Evolutionary conservation across 2,329 filamentous ascomycete genomes (phyloP).

Genomic region (Aspergillus uvarum): DNA sequence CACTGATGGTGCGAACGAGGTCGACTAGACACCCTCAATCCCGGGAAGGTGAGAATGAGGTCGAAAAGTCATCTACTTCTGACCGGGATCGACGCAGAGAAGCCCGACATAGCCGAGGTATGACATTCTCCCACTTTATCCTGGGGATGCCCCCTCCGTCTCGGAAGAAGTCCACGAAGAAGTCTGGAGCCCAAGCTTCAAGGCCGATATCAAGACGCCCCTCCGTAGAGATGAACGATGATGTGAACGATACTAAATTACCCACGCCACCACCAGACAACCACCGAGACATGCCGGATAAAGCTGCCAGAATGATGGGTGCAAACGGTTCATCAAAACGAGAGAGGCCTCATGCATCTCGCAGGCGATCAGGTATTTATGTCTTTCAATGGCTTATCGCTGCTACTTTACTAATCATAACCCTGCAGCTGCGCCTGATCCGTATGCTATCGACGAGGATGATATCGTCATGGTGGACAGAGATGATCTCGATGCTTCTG

Average conservation of each 20-base stretch:
- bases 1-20: conserved; percentile 55
- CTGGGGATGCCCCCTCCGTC: conserved; percentile 63
- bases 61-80: conserved; percentile 68
- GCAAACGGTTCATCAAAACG: conserved; percentile 46
- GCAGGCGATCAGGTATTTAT: conserved; percentile 45
- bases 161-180: conserved; percentile 67
- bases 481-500: conserved; percentile 38
- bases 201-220: conserved; percentile 61
- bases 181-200: conserved; percentile 57
- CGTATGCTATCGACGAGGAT: conserved; percentile 65
- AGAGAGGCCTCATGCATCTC: conserved; percentile 53
- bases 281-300: conserved; percentile 63
- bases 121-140: conserved; percentile 60
- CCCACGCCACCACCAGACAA: conserved; percentile 73
- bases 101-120: conserved; percentile 57
- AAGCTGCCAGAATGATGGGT: conserved; percentile 77
- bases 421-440: conserved; percentile 46
- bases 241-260: conserved; percentile 62
- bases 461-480: conserved; percentile 61
- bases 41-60: conserved; percentile 56
- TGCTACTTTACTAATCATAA: not conserved
- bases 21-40: conserved; percentile 60
- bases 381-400: conserved; percentile 1
- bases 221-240: conserved; percentile 64
- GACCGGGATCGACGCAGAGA: conserved; percentile 62